Conservation (phyloP, 2,329 filamentous ascomycete species). For the Seiridium cupressi region DNA sequence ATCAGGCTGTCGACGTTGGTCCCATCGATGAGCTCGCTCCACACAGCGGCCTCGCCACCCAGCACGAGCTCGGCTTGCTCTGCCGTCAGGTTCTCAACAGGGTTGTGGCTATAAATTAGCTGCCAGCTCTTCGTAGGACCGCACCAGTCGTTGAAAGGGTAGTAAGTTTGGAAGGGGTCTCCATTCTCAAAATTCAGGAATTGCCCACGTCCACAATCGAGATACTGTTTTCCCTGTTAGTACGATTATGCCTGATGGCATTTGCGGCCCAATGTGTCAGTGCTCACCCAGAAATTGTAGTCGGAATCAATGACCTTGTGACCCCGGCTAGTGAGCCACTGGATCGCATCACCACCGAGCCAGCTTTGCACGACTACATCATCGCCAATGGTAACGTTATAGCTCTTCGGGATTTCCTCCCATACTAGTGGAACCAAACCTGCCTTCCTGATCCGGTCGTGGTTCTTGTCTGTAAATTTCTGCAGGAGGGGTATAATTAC, state of each 20-base stretch:
- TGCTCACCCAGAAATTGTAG: conserved; percentile 72
- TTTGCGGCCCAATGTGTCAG: neutral
- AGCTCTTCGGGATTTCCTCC: conserved; percentile 82
- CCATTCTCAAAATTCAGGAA: conserved; percentile 72
- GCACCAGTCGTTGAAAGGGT: conserved; percentile 81
- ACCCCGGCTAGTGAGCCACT: conserved; percentile 58
- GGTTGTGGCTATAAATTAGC: conserved; percentile 78
- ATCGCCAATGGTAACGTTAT: conserved; percentile 70
- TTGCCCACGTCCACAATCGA: conserved; percentile 79
- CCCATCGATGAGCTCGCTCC: conserved; percentile 76
- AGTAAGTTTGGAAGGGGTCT: conserved; percentile 48
- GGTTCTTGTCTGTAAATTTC: conserved; percentile 69
- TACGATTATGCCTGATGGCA: neutral
- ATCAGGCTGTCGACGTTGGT: conserved; percentile 73
- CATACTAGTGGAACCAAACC: conserved; percentile 76
- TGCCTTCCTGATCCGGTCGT: conserved; percentile 59
- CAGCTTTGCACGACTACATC: conserved; percentile 79
- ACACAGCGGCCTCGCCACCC: conserved; percentile 80
- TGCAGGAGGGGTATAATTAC: conserved; percentile 76
- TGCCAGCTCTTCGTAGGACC: conserved; percentile 78
- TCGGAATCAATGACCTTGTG: conserved; percentile 73
- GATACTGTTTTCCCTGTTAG: conserved; percentile 52
- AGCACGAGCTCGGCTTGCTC: conserved; percentile 66
- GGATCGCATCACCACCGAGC: conserved; percentile 63
- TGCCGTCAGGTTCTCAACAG: conserved; percentile 59